Conservation (phyloP, 1,284 basidiomycete genomes). For the Trametes polyzona region DNA sequence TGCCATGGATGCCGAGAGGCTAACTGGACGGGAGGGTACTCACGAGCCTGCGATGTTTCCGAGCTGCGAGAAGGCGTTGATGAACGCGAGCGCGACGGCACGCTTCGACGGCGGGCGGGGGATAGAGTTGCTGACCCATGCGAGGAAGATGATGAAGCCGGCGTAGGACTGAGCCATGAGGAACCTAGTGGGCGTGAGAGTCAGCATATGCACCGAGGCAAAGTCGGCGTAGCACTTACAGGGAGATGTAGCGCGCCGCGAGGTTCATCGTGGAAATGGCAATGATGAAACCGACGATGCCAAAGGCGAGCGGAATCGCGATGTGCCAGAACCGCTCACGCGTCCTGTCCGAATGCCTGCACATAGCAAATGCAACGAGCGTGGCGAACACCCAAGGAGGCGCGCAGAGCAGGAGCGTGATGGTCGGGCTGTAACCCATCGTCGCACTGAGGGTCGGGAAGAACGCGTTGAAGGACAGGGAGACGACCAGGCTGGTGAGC, state of each 20-base stretch:
- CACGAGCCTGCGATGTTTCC: conserved; percentile 80
- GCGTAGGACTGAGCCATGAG: conserved; percentile 78
- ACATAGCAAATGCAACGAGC: conserved; percentile 51
- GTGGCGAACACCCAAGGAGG: conserved; percentile 79
- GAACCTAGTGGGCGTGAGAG: conserved; percentile 49
- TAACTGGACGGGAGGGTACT: conserved; percentile 35
- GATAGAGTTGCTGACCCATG: conserved; percentile 76
- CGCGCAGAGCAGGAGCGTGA: conserved; percentile 75
- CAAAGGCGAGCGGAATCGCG: conserved; percentile 53
- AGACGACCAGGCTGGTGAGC: conserved; percentile 56
- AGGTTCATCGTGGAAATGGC: conserved; percentile 72
- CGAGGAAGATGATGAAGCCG: conserved; percentile 68
- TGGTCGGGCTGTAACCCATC: conserved; percentile 65
- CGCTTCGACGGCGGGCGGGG: conserved; percentile 72
- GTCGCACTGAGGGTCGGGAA: conserved; percentile 74
- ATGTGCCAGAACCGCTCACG: conserved; percentile 71
- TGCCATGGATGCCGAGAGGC: neutral
- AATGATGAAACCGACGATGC: conserved; percentile 76
- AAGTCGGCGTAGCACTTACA: conserved; percentile 47
- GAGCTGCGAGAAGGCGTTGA: conserved; percentile 74
- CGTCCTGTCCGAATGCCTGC: conserved; percentile 67
- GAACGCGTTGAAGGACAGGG: conserved; percentile 75
- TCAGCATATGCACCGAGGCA: too few relatives aligned
- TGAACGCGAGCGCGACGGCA: conserved; percentile 75
- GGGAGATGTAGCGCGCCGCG: conserved; percentile 68